Conservation (phyloP, 768 basidiomycete species). For the Cantharellus anzutake region DNA sequence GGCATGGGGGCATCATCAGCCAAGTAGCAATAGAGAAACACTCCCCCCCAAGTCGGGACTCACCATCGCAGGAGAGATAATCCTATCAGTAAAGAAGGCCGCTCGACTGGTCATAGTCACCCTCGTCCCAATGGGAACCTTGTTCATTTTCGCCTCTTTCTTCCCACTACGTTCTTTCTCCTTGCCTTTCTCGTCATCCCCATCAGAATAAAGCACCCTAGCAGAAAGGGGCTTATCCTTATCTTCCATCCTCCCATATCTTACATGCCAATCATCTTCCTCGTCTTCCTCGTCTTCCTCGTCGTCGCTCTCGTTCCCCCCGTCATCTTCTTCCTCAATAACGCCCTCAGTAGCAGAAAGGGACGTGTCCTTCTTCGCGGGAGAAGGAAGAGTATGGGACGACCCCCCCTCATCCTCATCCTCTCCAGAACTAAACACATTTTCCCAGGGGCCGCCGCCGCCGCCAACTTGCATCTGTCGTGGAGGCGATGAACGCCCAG, state of each 20-base stretch:
- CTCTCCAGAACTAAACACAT: too few species aligned
- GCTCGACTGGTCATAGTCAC: constrained; percentile 91
- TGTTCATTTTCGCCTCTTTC: constrained; percentile 21
- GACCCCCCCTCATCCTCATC: too few species aligned
- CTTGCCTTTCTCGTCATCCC: not conserved
- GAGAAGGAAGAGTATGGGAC: too few species aligned
- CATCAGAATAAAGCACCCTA: constrained; percentile 32
- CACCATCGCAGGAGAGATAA: constrained; percentile 93
- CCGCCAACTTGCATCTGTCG: too few species aligned
- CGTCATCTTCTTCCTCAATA: not conserved
- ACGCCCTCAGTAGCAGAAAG: not conserved
- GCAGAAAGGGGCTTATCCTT: constrained; percentile 60
- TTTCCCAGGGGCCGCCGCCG: too few species aligned
- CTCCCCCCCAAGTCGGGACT: constrained; percentile 15
- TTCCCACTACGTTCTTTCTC: constrained; percentile 30
- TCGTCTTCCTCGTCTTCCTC: constrained; percentile 26
- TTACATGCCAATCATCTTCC: constrained; percentile 15
- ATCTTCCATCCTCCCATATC: constrained; percentile 34
- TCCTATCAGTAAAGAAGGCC: constrained; percentile 83
- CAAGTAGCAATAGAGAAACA: too few species aligned
- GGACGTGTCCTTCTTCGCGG: not conserved
- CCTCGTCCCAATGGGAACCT: constrained; percentile 55
- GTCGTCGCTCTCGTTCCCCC: not conserved
- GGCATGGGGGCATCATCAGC: too few species aligned
- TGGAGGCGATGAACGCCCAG: too few species aligned